A percentile compares a stretch with the other conserved stretches of the same genome.
phyloP scores from a whole-genome alignment of 1,284 basidiomycete species.

The Jaminaea rosea region DNA sequence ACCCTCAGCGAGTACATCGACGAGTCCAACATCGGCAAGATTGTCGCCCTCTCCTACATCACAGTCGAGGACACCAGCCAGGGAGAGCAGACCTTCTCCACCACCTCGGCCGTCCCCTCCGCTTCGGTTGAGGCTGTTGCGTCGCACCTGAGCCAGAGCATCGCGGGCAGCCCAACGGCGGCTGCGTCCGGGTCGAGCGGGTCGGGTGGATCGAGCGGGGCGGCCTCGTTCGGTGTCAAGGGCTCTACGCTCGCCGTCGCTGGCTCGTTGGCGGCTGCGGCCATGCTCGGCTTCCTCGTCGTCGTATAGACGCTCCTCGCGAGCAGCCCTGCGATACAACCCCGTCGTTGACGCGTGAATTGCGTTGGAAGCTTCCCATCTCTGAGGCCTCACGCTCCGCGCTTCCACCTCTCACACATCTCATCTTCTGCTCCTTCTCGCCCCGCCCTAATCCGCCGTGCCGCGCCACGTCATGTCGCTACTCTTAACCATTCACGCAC shows the following conservation, averaged over 20 bases:
- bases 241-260: not conserved
- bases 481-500: too few relatives aligned
- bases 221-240: not conserved
- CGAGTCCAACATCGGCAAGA: constrained; percentile 5
- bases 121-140: not conserved
- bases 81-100: not conserved
- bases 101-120: not conserved
- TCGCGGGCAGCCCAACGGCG: not conserved
- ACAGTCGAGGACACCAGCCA: constrained; percentile 1
- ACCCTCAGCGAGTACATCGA: constrained; percentile 4
- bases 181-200: not conserved
- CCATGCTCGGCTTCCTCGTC: too few relatives aligned
- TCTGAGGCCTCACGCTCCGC: too few relatives aligned
- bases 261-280: not conserved
- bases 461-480: too few relatives aligned
- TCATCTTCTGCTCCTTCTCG: too few relatives aligned
- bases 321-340: too few relatives aligned
- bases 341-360: too few relatives aligned
- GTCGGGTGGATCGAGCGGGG: not conserved
- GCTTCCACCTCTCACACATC: too few relatives aligned
- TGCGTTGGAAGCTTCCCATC: too few relatives aligned
- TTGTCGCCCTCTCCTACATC: constrained; percentile 11
- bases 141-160: not conserved
- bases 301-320: too few relatives aligned
- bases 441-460: too few relatives aligned